Conservation (phyloP, 257 asterid genomes). For the Capsicum baccatum region DNA sequence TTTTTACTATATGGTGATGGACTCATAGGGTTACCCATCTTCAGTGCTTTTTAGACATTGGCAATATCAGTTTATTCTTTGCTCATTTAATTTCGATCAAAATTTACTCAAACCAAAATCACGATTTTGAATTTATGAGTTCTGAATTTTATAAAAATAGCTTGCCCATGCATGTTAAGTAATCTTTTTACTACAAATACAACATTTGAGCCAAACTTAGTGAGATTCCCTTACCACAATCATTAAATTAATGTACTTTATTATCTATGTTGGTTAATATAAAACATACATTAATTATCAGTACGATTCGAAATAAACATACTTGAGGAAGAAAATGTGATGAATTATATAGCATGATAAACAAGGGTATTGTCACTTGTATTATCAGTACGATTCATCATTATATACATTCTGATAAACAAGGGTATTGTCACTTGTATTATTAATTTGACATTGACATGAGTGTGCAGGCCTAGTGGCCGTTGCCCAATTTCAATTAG, state of each 20-base stretch:
- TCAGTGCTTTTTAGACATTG: neutral
- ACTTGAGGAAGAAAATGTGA: too few relatives aligned
- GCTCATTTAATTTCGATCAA: neutral
- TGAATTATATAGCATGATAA: neutral
- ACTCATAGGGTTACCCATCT: neutral
- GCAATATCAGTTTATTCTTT: neutral
- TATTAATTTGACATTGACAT: conserved; percentile 20
- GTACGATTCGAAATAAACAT: too few relatives aligned
- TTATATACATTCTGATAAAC: neutral
- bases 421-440: neutral
- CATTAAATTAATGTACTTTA: too few relatives aligned
- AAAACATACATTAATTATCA: too few relatives aligned
- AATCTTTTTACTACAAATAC: too few relatives aligned
- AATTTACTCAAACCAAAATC: too few relatives aligned
- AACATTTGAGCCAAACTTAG: too few relatives aligned
- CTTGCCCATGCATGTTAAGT: too few relatives aligned
- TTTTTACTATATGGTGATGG: neutral
- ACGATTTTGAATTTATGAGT: neutral
- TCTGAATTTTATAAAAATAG: neutral
- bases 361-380: neutral
- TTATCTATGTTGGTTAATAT: too few relatives aligned
- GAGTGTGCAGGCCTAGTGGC: neutral
- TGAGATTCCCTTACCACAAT: too few relatives aligned
- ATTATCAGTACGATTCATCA: neutral
- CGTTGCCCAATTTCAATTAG: neutral